A percentile compares a stretch with the other conserved stretches of the same genome.
phyloP scores from a whole-genome alignment of 2,329 filamentous ascomycete genomes.

The Penicillium sp. region DNA sequence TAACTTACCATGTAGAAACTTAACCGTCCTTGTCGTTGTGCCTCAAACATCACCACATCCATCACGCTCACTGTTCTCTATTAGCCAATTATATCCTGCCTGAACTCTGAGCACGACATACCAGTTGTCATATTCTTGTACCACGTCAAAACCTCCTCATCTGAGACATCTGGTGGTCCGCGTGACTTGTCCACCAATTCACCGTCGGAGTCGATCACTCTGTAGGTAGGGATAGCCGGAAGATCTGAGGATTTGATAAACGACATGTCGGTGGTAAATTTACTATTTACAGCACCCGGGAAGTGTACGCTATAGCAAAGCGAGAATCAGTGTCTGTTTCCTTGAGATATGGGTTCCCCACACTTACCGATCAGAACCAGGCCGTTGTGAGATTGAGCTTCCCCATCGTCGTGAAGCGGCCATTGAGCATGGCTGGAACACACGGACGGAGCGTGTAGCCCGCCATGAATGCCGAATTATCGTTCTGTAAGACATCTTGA shows the following conservation, averaged over 20 bases:
- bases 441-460: slow-evolving; percentile 2
- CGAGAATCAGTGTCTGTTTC: background rate
- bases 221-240: slow-evolving; percentile 83
- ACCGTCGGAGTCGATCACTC: slow-evolving; percentile 87
- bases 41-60: slow-evolving; percentile 98
- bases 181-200: slow-evolving; percentile 74
- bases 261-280: slow-evolving; percentile 77
- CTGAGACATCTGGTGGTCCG: slow-evolving; percentile 63
- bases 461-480: background rate
- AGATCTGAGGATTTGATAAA: slow-evolving; percentile 75
- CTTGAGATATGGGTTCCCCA: background rate
- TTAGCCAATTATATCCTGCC: slow-evolving; percentile 8
- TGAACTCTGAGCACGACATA: slow-evolving; percentile 24
- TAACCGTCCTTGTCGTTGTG: slow-evolving; percentile 88
- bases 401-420: slow-evolving; percentile 47
- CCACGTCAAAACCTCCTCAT: slow-evolving; percentile 61
- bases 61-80: slow-evolving; percentile 68
- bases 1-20: slow-evolving; percentile 90
- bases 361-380: slow-evolving; percentile 59
- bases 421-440: background rate
- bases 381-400: slow-evolving; percentile 57
- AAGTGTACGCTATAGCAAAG: slow-evolving; percentile 61
- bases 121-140: slow-evolving; percentile 66
- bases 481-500: background rate
- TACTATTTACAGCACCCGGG: slow-evolving; percentile 91